phyloP scores from a whole-genome alignment of 805 yeast genomes.

The Wilhelminamyces savonicus region DNA sequence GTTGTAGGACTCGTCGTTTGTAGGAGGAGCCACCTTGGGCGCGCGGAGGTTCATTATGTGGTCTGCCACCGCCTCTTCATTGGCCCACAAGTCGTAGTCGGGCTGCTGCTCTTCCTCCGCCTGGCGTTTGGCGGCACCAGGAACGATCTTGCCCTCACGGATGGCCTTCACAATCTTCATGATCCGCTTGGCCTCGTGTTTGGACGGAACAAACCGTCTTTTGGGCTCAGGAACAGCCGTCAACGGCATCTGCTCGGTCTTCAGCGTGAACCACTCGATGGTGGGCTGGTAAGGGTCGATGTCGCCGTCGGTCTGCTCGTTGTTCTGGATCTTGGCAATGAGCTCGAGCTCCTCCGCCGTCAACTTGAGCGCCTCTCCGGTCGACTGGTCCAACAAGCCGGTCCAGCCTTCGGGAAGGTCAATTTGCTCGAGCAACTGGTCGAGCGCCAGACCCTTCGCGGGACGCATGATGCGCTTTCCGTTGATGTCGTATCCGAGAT shows the following conservation, averaged over 20 bases:
- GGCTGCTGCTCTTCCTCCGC: conserved; percentile 42
- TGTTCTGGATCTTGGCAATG: conserved; percentile 76
- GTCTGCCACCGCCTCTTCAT: conserved; percentile 49
- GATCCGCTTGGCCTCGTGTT: conserved; percentile 91
- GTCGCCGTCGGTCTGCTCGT: conserved; percentile 74
- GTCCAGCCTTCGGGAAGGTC: conserved; percentile 99
- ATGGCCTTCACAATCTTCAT: conserved; percentile 97
- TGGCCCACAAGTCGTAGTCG: conserved; percentile 81
- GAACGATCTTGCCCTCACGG: conserved; percentile 89
- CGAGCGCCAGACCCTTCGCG: conserved; percentile 92
- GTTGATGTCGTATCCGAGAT: conserved; percentile 92
- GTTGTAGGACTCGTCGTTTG: conserved; percentile 92
- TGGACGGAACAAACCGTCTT: conserved; percentile 93
- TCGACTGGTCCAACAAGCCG: conserved; percentile 82
- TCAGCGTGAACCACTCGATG: conserved; percentile 90
- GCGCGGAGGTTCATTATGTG: conserved; percentile 92
- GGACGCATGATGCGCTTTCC: conserved; percentile 99
- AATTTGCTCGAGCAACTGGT: conserved; percentile 79
- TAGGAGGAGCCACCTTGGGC: conserved; percentile 93
- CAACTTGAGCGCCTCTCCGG: conserved; percentile 80
- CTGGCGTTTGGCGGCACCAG: conserved; percentile 54
- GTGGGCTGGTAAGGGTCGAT: conserved; percentile 89
- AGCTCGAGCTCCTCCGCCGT: conserved; percentile 84
- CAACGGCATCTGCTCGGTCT: conserved; percentile 83
- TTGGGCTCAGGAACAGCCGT: conserved; percentile 96